These are phyloP conservation scores for Mycoemilia scoparia DNA, from an alignment of 192 early-diverging fungal genomes.

Conservation along the genomic window DNA sequence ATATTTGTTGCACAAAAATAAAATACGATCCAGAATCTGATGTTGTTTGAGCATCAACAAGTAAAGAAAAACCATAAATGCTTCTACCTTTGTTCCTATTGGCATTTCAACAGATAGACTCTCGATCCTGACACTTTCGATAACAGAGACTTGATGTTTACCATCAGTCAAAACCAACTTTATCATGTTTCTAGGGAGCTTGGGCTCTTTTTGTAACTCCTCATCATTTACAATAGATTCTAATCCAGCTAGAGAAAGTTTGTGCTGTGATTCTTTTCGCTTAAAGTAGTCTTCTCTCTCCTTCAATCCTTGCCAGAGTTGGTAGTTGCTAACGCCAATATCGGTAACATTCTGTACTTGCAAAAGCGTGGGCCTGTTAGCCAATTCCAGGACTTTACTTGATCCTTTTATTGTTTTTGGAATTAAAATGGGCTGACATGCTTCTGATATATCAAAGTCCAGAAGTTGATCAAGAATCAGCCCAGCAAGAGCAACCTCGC, in stretches of 20 bases:
- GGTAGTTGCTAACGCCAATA: conserved; percentile 20
- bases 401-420: background rate
- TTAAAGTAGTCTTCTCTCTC: conserved; percentile 27
- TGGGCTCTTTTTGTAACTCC: conserved; percentile 8
- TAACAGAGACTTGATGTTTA: conserved; percentile 5
- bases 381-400: conserved; percentile 2
- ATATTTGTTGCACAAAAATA: too few relatives aligned
- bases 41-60: conserved; percentile 7
- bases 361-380: conserved; percentile 7
- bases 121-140: conserved; percentile 12
- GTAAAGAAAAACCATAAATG: too few relatives aligned
- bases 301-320: conserved; percentile 22
- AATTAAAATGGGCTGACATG: conserved; percentile 11
- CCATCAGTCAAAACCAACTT: conserved; percentile 25
- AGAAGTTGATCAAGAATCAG: conserved; percentile 21
- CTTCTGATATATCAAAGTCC: conserved; percentile 16
- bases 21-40: conserved; percentile 10
- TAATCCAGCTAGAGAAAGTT: too few relatives aligned
- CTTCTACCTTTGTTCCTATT: conserved; percentile 23
- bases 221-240: too few relatives aligned
- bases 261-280: too few relatives aligned
- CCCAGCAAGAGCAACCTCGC: conserved; percentile 13
- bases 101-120: conserved; percentile 20
- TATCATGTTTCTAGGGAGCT: conserved; percentile 16
- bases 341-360: conserved; percentile 25